Evolutionary conservation across 768 basidiomycete species (phyloP), one percentile per base, ranked within the genome.

Genomic region (Cyathus striatus): DNA sequence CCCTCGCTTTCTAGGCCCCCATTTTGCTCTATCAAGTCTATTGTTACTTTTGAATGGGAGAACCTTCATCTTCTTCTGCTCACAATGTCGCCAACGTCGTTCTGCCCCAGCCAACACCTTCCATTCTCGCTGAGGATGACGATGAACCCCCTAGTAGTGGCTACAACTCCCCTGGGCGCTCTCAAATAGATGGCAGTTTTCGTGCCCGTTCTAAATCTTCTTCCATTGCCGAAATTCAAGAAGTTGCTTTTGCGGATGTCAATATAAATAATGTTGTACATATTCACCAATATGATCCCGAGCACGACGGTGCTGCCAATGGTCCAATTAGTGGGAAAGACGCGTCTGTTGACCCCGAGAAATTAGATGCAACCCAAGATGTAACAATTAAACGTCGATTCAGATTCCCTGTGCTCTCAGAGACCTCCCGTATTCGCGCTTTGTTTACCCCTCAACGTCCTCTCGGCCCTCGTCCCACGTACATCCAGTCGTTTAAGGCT

Each of bases 101-200:
- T 46, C 53, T 64, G 53, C 58, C 60, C 33, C 63, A 61, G 53
- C 58, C 63, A 57, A 49, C 62, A 41, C 48, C 57, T 42, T 45
- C 62, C 36, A 51, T 61, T 46, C 49, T 61, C 56, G 50, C 56
- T 46, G 68, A 70, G 63, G 67, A 70, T 46, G 66, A 68, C 46
- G 66, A 70, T 30, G 65, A 68, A 59, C 68, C 66, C 50, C 66
- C 68, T 66, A 66, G 64, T 68, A 66, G 62, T 64, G 59, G 63
- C 50, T 52, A 53, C 41, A 46, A 36, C 53, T 49, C 55, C 20
- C 48, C 46, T 58, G 21, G 61, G 59, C 26, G 55, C 51, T 20
- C 60, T 64, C 48, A 69, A 66, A 55, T 68, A 47, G 50, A 45
- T 30, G 41, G 17, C n/a, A 46, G 37, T 38, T 13, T 7, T 12